Evolutionary conservation across 1,284 basidiomycete genomes (phyloP), one percentile per base, ranked within the genome.

Genomic region (Irpex sp.): DNA sequence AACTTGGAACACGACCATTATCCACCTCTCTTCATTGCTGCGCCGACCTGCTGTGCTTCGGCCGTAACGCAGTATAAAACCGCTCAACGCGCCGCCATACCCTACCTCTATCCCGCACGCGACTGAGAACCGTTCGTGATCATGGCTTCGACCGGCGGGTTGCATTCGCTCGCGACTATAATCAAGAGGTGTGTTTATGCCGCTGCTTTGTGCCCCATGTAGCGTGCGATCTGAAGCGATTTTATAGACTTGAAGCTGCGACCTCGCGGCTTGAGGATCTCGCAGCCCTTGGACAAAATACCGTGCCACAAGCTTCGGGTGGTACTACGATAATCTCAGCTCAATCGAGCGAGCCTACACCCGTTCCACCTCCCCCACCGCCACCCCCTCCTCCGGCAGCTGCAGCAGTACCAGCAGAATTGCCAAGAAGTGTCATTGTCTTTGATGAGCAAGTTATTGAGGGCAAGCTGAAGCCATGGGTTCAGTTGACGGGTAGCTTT

Each of bases 181-280:
- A 88, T 92, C 72, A 92, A 92, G 76, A 84, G 94, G 94, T 93
- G 72, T 62, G 83, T 75, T 36, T 46, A 58, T 21, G 11, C 60
- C 47, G 66, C 46, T 61, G 3, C 49, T 51, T 6, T 39, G 37
- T 33, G 31, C 59, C 26, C 39, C 31, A 9, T 35, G 50, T 36
- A 67, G 59, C 55, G 11, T 59, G 57, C 62, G 36, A 39, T 57
- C 62, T 54, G 5, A 59, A 11, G 31, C 15, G 15, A 37, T 68
- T 58, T 13, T 64, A 31, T 70, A 93, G 93, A 66, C 83, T 94
- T 60, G 92, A 97, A 82, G 97, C 97, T 54, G 94, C 95, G 2
- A 96, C 95, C 6, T 95, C 94, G 58, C 88, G 97, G 60, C 86
- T 99, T 33, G 97, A 99, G 77, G 97, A 99, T 74, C 83, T 98